Evolutionary conservation across 2,329 filamentous ascomycete species (phyloP), one percentile per base, ranked within the genome.

Genomic region (Xylariaceae sp.): DNA sequence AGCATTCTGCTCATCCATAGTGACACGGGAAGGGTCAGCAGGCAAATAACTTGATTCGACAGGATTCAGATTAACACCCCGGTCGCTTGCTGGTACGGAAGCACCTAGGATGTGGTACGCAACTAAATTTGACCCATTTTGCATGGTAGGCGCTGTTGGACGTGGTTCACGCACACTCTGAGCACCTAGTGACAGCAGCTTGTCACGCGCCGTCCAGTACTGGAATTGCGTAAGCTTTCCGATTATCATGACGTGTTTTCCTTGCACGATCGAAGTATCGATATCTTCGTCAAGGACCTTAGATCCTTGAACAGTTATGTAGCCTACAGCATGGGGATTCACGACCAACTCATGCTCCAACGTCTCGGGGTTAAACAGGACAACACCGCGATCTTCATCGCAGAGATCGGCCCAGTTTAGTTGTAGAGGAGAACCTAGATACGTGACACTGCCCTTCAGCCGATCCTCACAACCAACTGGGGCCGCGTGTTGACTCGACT

Each of bases 331-430:
- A 49, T 71, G 56, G 15, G 70, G 71, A 51, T 70, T 73, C 11
- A 65, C 47, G 13, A 73, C 48, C 6, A 70, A 55, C 52, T 72
- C 63, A 47, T 66, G 59, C 35, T 71, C 61, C 8, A 73, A 65
- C 3, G 70, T 73, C 18, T 63, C 61, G 1, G 71, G 71, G 54
- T 73, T 62, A 1, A 73, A 59, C 45, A 73, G 60, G 13, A 73
- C 58, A 17, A 68, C 71, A 7, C 71, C 71, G 9, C 62, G 66
- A 56, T 66, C 53, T 11, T 66, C 63, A 52, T 73, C 71, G 48
- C 61, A 58, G n/a, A 72, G 63, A 51, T 73, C 71, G 3, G 65
- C 65, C 71, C 71, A 73, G n/a, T 64, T 70, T 41, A 72, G 59
- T 61, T 73, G 71, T 51, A 72, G 58, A 11, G 71, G 71, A 7